phyloP scores from a whole-genome alignment of 345 rosid species.

The Mangifera indica region DNA sequence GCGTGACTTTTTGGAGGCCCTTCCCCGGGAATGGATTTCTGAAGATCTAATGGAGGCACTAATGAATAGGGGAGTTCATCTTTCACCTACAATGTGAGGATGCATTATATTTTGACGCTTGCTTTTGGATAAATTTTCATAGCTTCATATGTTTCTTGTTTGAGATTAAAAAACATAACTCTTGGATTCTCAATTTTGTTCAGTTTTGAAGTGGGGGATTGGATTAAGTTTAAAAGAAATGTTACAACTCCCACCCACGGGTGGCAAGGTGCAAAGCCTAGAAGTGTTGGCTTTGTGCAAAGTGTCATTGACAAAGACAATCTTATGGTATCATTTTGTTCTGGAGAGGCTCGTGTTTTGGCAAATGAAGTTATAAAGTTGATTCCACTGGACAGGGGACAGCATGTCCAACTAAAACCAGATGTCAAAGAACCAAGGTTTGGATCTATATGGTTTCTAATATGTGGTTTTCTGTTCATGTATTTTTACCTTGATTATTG shows the following conservation, averaged over 20 bases:
- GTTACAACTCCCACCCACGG: constrained; percentile 69
- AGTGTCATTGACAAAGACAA: constrained; percentile 64
- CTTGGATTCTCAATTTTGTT: constrained; percentile 11
- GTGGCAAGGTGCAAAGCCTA: constrained; percentile 91
- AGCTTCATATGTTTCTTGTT: neutral
- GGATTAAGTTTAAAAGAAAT: constrained; percentile 92
- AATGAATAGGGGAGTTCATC: constrained; percentile 64
- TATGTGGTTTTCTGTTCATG: neutral
- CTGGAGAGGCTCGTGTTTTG: constrained; percentile 81
- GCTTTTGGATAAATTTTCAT: constrained; percentile 5
- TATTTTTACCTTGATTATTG: neutral
- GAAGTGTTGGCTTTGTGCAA: constrained; percentile 97
- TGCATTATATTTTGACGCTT: constrained; percentile 16
- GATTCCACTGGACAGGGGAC: constrained; percentile 95
- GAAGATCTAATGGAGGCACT: constrained; percentile 97
- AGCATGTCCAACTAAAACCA: constrained; percentile 77
- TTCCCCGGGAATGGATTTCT: constrained; percentile 97
- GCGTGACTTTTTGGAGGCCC: constrained; percentile 88
- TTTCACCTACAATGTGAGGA: constrained; percentile 88
- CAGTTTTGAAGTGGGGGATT: constrained; percentile 92
- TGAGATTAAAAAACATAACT: neutral
- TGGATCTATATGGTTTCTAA: constrained; percentile 23
- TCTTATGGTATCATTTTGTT: constrained; percentile 81
- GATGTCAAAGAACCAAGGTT: constrained; percentile 93
- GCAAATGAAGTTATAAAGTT: constrained; percentile 83